A percentile compares a stretch with the other conserved stretches of the same genome.
phyloP scores from a whole-genome alignment of 495 filamentous ascomycete genomes.

The Hypoxylon trugodes region DNA sequence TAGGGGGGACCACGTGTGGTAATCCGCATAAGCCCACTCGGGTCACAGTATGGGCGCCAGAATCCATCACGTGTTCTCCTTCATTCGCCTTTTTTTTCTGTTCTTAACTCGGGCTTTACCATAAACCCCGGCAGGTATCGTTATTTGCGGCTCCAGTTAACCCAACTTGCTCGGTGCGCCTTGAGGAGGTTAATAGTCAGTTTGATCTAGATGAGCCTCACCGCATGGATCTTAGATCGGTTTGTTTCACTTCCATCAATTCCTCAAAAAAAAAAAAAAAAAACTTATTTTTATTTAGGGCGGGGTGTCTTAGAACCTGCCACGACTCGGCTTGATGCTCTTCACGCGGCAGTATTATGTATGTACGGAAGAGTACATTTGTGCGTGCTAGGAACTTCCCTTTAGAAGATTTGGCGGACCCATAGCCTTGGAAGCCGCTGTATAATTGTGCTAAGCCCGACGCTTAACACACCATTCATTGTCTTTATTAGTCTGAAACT shows the following conservation, averaged over 20 bases:
- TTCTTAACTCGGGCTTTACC: neutral
- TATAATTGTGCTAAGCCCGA: too few relatives aligned
- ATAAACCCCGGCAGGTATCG: too few relatives aligned
- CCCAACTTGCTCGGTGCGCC: neutral
- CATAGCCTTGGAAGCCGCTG: slow-evolving; percentile 6
- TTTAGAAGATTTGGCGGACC: slow-evolving; percentile 17
- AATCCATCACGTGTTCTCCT: slow-evolving; percentile 16
- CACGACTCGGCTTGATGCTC: neutral
- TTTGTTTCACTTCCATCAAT: slow-evolving; percentile 15
- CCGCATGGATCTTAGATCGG: slow-evolving; percentile 26
- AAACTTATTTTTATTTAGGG: slow-evolving; percentile 14
- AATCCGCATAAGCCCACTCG: slow-evolving; percentile 18
- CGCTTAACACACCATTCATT: too few relatives aligned
- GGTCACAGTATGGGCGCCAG: slow-evolving; percentile 6
- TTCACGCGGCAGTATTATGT: neutral
- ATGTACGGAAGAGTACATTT: slow-evolving; percentile 11
- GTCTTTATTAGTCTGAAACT: slow-evolving; percentile 6
- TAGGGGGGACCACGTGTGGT: slow-evolving; percentile 28
- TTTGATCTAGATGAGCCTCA: slow-evolving; percentile 15
- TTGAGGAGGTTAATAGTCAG: neutral
- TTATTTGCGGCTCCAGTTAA: slow-evolving; percentile 12
- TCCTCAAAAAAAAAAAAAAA: too few relatives aligned
- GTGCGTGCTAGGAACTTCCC: neutral
- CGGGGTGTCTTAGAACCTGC: slow-evolving; percentile 13
- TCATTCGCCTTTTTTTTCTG: slow-evolving; percentile 6